A percentile compares a stretch with the other conserved stretches of the same genome.
Conservation (phyloP, 1,284 basidiomycete species). For the Omphalotus olearius region DNA sequence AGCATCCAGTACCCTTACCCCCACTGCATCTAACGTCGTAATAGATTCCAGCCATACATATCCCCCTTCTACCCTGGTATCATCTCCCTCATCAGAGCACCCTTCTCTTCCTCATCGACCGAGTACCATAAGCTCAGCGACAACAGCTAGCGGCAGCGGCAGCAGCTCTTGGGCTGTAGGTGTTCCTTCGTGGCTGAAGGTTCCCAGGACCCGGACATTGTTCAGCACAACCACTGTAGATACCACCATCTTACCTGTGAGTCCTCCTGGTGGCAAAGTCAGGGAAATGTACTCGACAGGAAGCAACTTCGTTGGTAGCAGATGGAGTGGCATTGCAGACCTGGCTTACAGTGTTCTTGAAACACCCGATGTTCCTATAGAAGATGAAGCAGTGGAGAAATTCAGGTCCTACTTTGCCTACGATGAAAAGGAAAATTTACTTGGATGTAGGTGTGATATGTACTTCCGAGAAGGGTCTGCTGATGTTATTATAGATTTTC, state of each 20-base stretch:
- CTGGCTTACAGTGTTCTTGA: constrained; percentile 76
- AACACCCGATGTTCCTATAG: constrained; percentile 55
- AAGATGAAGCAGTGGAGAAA: constrained; percentile 67
- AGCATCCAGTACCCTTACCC: constrained; percentile 17
- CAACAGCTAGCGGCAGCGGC: constrained; percentile 24
- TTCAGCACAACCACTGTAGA: constrained; percentile 26
- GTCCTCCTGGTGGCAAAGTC: constrained; percentile 25
- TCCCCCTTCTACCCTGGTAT: constrained; percentile 59
- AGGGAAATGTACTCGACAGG: constrained; percentile 54
- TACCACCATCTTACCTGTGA: constrained; percentile 16
- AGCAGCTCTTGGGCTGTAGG: constrained; percentile 60
- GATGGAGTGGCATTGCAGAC: constrained; percentile 42
- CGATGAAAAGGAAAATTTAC: constrained; percentile 79
- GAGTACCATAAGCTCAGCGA: constrained; percentile 15
- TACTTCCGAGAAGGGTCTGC: constrained; percentile 47
- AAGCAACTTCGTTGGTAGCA: constrained; percentile 17
- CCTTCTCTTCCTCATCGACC: constrained; percentile 24
- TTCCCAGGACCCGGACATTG: constrained; percentile 31
- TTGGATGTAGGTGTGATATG: constrained; percentile 39
- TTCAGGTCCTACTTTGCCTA: constrained; percentile 80
- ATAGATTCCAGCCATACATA: constrained; percentile 60
- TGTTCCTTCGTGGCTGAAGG: constrained; percentile 69
- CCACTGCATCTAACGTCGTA: constrained; percentile 25
- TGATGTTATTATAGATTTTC: constrained; percentile 59
- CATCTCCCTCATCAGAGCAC: constrained; percentile 21